Conservation (phyloP, 192 early-diverging fungal genomes). For the Phlyctochytrium bullatum region DNA sequence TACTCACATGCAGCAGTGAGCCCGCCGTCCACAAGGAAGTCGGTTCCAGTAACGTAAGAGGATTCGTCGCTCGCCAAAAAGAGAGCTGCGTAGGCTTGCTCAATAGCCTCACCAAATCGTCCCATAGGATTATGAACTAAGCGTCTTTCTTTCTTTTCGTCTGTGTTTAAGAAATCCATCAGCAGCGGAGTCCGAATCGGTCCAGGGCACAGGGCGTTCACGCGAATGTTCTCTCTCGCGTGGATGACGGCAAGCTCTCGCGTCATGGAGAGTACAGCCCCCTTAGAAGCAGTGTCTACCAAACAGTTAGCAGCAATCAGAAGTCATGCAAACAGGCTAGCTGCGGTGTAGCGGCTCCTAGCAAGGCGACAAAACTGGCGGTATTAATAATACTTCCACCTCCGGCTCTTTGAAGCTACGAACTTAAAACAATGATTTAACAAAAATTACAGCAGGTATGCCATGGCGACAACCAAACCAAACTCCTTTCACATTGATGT, state of each 20-base stretch:
- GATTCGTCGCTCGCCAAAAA: conserved; percentile 81
- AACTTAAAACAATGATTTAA: too few relatives aligned
- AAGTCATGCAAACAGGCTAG: conserved; percentile 62
- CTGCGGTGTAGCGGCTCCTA: conserved; percentile 82
- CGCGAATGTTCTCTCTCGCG: conserved; percentile 81
- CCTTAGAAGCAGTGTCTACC: conserved; percentile 81
- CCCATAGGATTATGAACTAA: conserved; percentile 80
- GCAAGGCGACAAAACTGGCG: conserved; percentile 73
- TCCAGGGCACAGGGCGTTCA: conserved; percentile 81
- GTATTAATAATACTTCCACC: conserved; percentile 84
- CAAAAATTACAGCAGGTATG: conserved; percentile 53
- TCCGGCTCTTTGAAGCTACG: conserved; percentile 59
- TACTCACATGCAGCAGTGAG: conserved; percentile 68
- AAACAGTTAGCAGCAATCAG: not conserved
- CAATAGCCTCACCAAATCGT: conserved; percentile 85
- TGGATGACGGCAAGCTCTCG: conserved; percentile 81
- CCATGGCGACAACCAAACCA: conserved; percentile 85
- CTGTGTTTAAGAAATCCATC: conserved; percentile 81
- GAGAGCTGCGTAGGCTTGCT: conserved; percentile 76
- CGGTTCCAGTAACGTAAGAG: conserved; percentile 76
- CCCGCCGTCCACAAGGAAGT: conserved; percentile 81
- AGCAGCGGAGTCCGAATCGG: conserved; percentile 74
- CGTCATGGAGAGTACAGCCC: conserved; percentile 82
- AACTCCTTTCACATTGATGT: conserved; percentile 86
- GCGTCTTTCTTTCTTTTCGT: conserved; percentile 78